A percentile compares a stretch with the other conserved stretches of the same genome.
phyloP scores from a whole-genome alignment of 345 rosid species.

The Citrus unshiu region DNA sequence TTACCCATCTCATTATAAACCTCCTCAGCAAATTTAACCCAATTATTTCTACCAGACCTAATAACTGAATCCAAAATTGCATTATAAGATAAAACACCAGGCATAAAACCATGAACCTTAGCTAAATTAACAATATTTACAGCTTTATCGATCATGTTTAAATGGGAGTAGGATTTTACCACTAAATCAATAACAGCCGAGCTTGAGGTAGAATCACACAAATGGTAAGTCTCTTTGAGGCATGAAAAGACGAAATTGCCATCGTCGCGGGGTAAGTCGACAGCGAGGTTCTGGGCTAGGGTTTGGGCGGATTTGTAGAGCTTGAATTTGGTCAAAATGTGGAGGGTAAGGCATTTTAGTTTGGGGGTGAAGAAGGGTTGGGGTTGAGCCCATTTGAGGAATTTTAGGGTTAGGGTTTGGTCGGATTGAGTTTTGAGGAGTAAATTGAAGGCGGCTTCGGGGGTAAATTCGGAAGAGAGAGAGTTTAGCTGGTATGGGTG shows the following conservation, averaged over 20 bases:
- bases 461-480: constrained; percentile 58
- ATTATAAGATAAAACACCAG: constrained; percentile 86
- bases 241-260: constrained; percentile 58
- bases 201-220: constrained; percentile 70
- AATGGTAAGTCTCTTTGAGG: constrained; percentile 55
- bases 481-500: constrained; percentile 60
- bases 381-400: constrained; percentile 68
- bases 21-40: constrained; percentile 49
- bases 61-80: constrained; percentile 71
- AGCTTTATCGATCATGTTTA: constrained; percentile 63
- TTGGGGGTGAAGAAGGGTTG: constrained; percentile 59
- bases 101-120: constrained; percentile 72
- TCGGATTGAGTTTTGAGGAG: constrained; percentile 68
- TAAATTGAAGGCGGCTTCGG: constrained; percentile 55
- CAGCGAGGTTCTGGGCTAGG: constrained; percentile 65
- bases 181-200: constrained; percentile 85
- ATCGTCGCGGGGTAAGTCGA: constrained; percentile 28
- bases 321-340: constrained; percentile 76
- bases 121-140: constrained; percentile 51
- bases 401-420: constrained; percentile 43
- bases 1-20: constrained; percentile 56
- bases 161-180: constrained; percentile 67
- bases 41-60: constrained; percentile 40
- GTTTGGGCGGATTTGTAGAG: constrained; percentile 72
- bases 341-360: constrained; percentile 74